Evolutionary conservation across 2,329 filamentous ascomycete species (phyloP), one percentile per base, ranked within the genome.

Genomic region (Metarhizium humberi): DNA sequence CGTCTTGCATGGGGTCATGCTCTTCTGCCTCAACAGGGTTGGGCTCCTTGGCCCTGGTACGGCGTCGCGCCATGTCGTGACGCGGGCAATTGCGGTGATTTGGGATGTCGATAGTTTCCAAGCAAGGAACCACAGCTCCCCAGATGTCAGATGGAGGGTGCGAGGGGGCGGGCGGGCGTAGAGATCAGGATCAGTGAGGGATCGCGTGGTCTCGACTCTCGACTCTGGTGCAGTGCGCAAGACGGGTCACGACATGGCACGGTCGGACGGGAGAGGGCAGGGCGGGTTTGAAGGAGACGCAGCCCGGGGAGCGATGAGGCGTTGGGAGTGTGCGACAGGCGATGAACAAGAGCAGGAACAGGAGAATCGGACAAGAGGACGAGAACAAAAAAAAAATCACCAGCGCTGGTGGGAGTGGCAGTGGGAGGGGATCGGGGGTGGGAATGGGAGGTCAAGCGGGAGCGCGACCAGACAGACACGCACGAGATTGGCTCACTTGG

Each of bases 21-120:
- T 62, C 61, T 48, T 64, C 64, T 57, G 67, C 64, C 56, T 66
- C 60, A 47, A 67, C 64, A 11, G 56, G 56, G 56, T 66, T 67
- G 53, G 58, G 57, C 61, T 67, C 66, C 61, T 66, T 62, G 54
- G 62, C 65, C 59, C 67, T 68, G 58, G 66, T 61, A 61, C 69
- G 66, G 62, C 69, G 69, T 63, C 69, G 68, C 66, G 68, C 63
- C 69, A 71, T 71, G 62, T 57, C 65, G 64, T 60, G 62, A 52
- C 47, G 43, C 38, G 30, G 34, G 29, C 18, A 34, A 3, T 60
- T 60, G 51, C 7, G 55, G 14, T 32, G 10, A 32, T n/a, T 6
- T 57, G 56, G 47, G 47, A 51, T 40, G 40, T 56, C 51, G 53
- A 13, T 34, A 42, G 53, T 56, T 32, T 20, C 56, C 32, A 53